Evolutionary conservation across 257 asterid genomes (phyloP).

Genomic region (Fraxinus americana): DNA sequence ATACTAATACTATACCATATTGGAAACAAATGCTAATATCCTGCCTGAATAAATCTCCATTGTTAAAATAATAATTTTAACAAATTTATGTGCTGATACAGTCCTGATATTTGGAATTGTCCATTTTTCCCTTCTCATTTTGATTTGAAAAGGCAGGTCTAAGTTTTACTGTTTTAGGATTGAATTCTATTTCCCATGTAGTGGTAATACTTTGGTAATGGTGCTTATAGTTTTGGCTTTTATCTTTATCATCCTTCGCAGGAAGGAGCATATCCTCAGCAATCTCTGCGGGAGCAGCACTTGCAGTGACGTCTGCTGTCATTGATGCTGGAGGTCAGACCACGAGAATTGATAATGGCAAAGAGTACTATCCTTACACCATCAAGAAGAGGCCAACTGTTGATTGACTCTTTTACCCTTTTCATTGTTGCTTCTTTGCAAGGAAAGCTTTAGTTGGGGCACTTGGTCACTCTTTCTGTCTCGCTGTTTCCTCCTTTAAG

Average conservation of each 20-base stretch:
- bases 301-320: slow-evolving; percentile 68
- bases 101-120: neutral
- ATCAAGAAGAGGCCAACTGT: slow-evolving; percentile 64
- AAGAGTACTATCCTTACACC: slow-evolving; percentile 82
- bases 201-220: slow-evolving; percentile 4
- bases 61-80: neutral
- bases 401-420: neutral
- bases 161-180: neutral
- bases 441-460: slow-evolving; percentile 27
- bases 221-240: slow-evolving; percentile 12
- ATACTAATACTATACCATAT: neutral
- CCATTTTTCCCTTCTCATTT: neutral
- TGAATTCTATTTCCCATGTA: neutral
- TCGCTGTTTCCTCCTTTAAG: too few species aligned
- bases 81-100: neutral
- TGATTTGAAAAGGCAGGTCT: neutral
- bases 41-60: neutral
- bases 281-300: slow-evolving; percentile 77
- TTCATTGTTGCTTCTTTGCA: too few species aligned
- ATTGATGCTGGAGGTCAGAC: slow-evolving; percentile 79
- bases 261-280: slow-evolving; percentile 84
- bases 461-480: neutral
- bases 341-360: slow-evolving; percentile 70
- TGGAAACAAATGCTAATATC: neutral
- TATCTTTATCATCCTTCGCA: slow-evolving; percentile 26